A percentile compares a stretch with the other conserved stretches of the same genome.
These are phyloP conservation scores for Sclerotiophoma versabilis DNA, from an alignment of 2,329 filamentous ascomycete genomes.

Conservation along the genomic window DNA sequence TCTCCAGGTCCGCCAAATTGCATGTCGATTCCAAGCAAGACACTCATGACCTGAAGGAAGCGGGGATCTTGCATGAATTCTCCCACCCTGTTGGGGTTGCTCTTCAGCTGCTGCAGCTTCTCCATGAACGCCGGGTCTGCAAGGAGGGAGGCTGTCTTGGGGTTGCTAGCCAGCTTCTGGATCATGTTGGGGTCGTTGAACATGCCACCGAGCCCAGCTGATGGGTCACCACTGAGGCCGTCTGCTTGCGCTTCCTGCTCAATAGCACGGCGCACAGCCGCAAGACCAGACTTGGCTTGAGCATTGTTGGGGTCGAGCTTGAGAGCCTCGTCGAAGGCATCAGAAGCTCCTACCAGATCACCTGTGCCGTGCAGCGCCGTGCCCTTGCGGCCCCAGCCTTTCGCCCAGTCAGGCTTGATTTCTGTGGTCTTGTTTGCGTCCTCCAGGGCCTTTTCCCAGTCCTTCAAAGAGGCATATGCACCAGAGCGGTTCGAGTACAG, in stretches of 20 bases:
- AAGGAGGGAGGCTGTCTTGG: constrained; percentile 85
- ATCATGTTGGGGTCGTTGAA: constrained; percentile 93
- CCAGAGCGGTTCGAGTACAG: constrained; percentile 97
- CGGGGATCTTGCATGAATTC: constrained; percentile 87
- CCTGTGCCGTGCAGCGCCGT: constrained; percentile 87
- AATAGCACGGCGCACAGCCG: constrained; percentile 86
- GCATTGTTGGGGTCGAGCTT: constrained; percentile 92
- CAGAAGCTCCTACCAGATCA: constrained; percentile 82
- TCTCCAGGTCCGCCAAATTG: constrained; percentile 66
- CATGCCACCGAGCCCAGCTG: constrained; percentile 83
- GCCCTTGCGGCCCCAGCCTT: constrained; percentile 94
- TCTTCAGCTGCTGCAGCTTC: constrained; percentile 81
- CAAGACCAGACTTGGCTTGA: constrained; percentile 87
- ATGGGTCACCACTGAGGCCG: constrained; percentile 68
- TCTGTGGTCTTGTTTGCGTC: constrained; percentile 94
- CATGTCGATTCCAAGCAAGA: constrained; percentile 94
- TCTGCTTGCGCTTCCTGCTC: constrained; percentile 74
- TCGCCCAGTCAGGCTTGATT: constrained; percentile 97
- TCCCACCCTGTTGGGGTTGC: constrained; percentile 80
- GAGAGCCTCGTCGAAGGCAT: constrained; percentile 93
- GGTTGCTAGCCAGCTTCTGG: constrained; percentile 90
- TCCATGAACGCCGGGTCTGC: constrained; percentile 87
- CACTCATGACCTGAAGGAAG: constrained; percentile 92
- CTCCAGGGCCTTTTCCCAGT: constrained; percentile 82
- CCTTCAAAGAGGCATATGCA: constrained; percentile 83